Evolutionary conservation across 2,329 filamentous ascomycete genomes (phyloP).

Genomic region (Metarhizium album): DNA sequence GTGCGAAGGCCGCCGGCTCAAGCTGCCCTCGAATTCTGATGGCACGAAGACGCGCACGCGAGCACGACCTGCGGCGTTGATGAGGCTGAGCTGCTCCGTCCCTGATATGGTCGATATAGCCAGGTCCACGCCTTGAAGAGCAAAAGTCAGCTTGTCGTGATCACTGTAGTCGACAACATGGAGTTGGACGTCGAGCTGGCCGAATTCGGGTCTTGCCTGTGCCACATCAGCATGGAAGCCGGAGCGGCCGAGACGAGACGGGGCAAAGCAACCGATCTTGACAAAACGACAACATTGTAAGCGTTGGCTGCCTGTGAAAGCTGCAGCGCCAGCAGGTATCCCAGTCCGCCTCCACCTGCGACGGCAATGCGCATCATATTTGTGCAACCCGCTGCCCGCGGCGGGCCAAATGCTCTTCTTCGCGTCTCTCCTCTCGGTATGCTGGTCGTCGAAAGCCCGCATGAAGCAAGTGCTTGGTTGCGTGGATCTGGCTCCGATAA

Average conservation of each 20-base stretch:
- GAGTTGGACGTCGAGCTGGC: slow-evolving; percentile 51
- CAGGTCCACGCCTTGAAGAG: slow-evolving; percentile 61
- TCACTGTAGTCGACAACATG: slow-evolving; percentile 57
- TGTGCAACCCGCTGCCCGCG: slow-evolving; percentile 9
- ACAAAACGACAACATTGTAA: slow-evolving; percentile 61
- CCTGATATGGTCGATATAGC: slow-evolving; percentile 66
- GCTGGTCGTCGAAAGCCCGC: slow-evolving; percentile 1
- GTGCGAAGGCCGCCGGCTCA: slow-evolving; percentile 38
- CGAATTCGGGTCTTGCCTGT: slow-evolving; percentile 44
- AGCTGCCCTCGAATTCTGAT: slow-evolving; percentile 62
- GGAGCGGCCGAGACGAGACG: not conserved
- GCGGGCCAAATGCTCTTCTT: slow-evolving; percentile 6
- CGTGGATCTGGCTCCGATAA: slow-evolving; percentile 1
- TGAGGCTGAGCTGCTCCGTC: slow-evolving; percentile 55
- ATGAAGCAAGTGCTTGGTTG: slow-evolving; percentile 4
- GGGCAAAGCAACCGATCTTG: slow-evolving; percentile 31
- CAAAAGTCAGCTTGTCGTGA: slow-evolving; percentile 46
- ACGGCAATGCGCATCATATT: slow-evolving; percentile 40
- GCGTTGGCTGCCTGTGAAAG: slow-evolving; percentile 46
- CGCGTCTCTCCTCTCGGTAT: slow-evolving; percentile 5
- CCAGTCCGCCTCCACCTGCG: slow-evolving; percentile 34
- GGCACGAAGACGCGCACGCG: slow-evolving; percentile 61
- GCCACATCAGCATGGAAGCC: slow-evolving; percentile 11
- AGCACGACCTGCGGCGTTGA: slow-evolving; percentile 56
- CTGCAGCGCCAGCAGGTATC: slow-evolving; percentile 36